These are phyloP conservation scores for Rauvolfia tetraphylla DNA, from an alignment of 257 asterid genomes.

Conservation along the genomic window DNA sequence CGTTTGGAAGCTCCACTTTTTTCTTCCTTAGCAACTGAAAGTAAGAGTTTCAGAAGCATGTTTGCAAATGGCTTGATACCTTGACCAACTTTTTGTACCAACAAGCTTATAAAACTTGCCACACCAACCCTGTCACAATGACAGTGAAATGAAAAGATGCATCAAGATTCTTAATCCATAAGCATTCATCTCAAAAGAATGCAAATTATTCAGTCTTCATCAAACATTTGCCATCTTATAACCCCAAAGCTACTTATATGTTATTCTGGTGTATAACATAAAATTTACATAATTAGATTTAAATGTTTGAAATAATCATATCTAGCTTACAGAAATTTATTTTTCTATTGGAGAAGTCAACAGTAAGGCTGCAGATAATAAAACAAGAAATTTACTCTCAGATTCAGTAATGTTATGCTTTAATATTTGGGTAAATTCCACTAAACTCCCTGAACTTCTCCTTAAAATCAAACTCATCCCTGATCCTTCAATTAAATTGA, in stretches of 20 bases:
- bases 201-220: not conserved
- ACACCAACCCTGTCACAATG: constrained; percentile 78
- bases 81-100: constrained; percentile 83
- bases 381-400: not conserved
- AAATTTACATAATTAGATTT: not conserved
- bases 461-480: too few relatives aligned
- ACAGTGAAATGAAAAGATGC: constrained; percentile 17
- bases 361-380: too few relatives aligned
- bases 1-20: constrained; percentile 79
- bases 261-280: not conserved
- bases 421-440: too few relatives aligned
- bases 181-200: not conserved
- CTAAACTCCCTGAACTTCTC: too few relatives aligned
- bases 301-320: not conserved
- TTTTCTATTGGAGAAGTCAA: not conserved
- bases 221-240: not conserved
- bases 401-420: not conserved
- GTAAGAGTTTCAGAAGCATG: constrained; percentile 72
- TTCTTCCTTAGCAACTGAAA: constrained; percentile 88
- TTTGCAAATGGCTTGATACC: constrained; percentile 78
- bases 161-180: not conserved
- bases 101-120: constrained; percentile 69
- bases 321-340: not conserved
- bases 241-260: not conserved
- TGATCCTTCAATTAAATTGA: too few relatives aligned